Percentiles rank a stretch among this genome's conserved stretches.
Conservation (phyloP, 2,329 filamentous ascomycete genomes). For the Nothopassalora personata region DNA sequence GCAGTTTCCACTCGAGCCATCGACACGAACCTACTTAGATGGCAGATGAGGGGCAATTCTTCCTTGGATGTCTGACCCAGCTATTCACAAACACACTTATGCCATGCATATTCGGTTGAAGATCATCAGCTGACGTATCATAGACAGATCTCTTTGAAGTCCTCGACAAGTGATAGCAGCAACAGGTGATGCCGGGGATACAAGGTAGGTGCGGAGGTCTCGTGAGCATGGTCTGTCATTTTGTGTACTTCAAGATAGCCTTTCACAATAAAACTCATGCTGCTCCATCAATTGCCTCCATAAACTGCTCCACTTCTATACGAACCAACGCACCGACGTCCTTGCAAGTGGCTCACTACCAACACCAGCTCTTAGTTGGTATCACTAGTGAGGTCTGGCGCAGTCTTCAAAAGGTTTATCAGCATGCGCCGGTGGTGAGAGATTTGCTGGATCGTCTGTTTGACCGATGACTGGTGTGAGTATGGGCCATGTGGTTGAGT, state of each 20-base stretch:
- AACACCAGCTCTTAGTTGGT: too few species aligned
- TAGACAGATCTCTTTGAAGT: background rate
- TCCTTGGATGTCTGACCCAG: constrained; percentile 39
- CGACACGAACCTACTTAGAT: constrained; percentile 37
- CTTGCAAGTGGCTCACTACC: too few species aligned
- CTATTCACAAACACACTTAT: background rate
- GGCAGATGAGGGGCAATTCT: constrained; percentile 36
- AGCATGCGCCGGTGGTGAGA: background rate
- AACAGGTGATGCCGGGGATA: background rate
- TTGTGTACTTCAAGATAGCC: background rate
- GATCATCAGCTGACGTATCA: background rate
- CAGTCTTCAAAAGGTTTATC: background rate
- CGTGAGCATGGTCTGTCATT: background rate
- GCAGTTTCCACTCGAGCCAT: constrained; percentile 72
- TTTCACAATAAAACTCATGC: background rate
- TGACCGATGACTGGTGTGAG: background rate
- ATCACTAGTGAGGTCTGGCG: too few species aligned
- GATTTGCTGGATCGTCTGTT: background rate
- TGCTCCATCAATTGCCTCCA: background rate
- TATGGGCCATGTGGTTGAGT: background rate
- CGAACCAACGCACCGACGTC: too few species aligned
- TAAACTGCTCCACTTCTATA: background rate
- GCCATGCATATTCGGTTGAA: background rate
- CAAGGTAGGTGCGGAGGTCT: background rate
- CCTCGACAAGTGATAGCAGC: background rate